Evolutionary conservation across 345 rosid genomes (phyloP), one percentile per base, ranked within the genome.

Genomic region (Noccaea caerulescens): DNA sequence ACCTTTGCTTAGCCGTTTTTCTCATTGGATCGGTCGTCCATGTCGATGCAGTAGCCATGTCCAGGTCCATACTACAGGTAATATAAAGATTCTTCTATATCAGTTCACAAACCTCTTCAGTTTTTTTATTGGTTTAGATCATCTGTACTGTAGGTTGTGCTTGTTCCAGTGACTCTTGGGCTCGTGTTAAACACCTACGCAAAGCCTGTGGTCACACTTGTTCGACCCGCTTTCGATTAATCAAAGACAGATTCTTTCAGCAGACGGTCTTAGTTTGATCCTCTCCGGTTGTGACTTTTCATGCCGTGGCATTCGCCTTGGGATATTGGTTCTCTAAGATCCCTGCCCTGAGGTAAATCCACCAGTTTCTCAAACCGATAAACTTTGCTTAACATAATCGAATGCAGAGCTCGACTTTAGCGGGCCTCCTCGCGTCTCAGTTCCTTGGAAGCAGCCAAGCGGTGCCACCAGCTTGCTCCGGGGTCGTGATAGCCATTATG

Each of bases 31-130:
- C 92, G 23, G 88, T 86, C 51, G 84, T 90, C 58, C 97, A 90
- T 0, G 93, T 90, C 56, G 87, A 88, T 81, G 88, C 87, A 7
- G 52, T 85, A 32, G 97, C 93, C 23, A 90, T 90, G 93, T 84
- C 97, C 8, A 90, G 79, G 80, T 90, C 92, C 49, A 90, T 90
- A 71, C 73, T 90, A 79, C 93, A 90, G 88, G 96, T 87, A 67
- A 20, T 20, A 69, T 25, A 13, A 10, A 7, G 11, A n/a, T 33
- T 30, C 41, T 47, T 8, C 41, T 14, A 52, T 33, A 58, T 57
- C 25, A 33, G 9, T 18, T 11, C 55, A 4, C 8, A 36, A 52
- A 57, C 52, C 18, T 27, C 43, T 16, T 37, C 62, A 10, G 10
- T 33, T 0, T 13, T 41, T 59, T 49, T 18, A 56, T 10, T 45